Conservation (phyloP, 2,329 filamentous ascomycete genomes). For the Biscogniauxia marginata region DNA sequence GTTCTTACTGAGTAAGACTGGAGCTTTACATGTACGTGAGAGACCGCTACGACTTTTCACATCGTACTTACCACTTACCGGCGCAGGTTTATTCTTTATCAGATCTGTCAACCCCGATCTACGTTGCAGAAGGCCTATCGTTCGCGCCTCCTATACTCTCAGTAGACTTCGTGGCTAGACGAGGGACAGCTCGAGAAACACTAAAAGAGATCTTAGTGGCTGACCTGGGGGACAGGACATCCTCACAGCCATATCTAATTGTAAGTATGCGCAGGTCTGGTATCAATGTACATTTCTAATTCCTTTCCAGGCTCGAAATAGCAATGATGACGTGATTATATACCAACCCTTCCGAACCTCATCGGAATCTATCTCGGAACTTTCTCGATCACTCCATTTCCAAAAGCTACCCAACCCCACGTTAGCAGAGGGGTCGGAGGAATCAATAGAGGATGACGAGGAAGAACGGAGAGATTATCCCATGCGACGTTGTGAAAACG, state of each 20-base stretch:
- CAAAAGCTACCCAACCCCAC: slow-evolving; percentile 70
- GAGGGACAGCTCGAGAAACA: slow-evolving; percentile 69
- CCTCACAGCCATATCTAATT: slow-evolving; percentile 75
- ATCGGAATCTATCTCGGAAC: slow-evolving; percentile 38
- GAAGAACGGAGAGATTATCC: slow-evolving; percentile 50
- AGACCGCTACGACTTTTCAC: not conserved
- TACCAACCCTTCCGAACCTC: slow-evolving; percentile 74
- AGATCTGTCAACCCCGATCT: slow-evolving; percentile 68
- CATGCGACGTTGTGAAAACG: slow-evolving; percentile 57
- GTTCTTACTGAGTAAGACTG: slow-evolving; percentile 75
- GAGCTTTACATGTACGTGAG: slow-evolving; percentile 68
- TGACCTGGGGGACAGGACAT: slow-evolving; percentile 75
- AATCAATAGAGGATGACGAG: slow-evolving; percentile 49
- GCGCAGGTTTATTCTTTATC: slow-evolving; percentile 74
- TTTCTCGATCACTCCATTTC: slow-evolving; percentile 66
- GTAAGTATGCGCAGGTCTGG: slow-evolving; percentile 49
- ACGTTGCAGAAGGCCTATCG: slow-evolving; percentile 71
- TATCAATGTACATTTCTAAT: slow-evolving; percentile 13
- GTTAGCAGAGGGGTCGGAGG: slow-evolving; percentile 57
- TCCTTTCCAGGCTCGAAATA: slow-evolving; percentile 64
- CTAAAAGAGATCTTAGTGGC: slow-evolving; percentile 80
- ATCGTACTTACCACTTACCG: slow-evolving; percentile 14
- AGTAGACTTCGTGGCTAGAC: slow-evolving; percentile 65
- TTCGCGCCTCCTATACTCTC: slow-evolving; percentile 77
- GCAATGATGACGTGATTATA: slow-evolving; percentile 77